These are phyloP conservation scores for Oxyria digyna DNA, from an alignment of 148 eudicot species.

Conservation along the genomic window DNA sequence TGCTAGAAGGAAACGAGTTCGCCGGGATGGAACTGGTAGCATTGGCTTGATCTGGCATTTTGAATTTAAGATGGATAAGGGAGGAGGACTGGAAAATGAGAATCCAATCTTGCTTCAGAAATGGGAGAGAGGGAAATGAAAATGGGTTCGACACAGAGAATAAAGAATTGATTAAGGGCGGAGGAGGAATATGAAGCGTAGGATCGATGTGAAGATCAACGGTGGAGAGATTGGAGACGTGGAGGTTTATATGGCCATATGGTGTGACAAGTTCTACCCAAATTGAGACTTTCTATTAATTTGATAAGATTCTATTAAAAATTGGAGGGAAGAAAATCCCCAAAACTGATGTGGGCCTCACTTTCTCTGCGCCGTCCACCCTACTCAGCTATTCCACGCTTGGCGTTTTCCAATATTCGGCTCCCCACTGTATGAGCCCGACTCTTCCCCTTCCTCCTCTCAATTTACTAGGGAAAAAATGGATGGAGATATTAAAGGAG, in stretches of 20 bases:
- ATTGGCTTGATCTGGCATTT: constrained; percentile 70
- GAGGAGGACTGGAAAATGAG: constrained; percentile 8
- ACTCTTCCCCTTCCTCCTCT: too few relatives aligned
- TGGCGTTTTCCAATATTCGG: too few relatives aligned
- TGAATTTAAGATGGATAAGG: constrained; percentile 6
- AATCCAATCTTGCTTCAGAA: neutral
- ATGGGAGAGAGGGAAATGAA: neutral
- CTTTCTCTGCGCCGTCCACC: too few relatives aligned
- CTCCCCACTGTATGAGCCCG: too few relatives aligned
- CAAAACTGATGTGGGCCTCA: too few relatives aligned
- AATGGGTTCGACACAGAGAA: neutral
- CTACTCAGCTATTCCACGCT: too few relatives aligned
- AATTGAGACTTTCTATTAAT: too few relatives aligned
- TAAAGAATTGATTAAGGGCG: constrained; percentile 4
- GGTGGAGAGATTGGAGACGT: constrained; percentile 29
- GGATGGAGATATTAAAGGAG: too few relatives aligned
- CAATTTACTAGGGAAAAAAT: too few relatives aligned
- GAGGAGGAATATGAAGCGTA: constrained; percentile 21
- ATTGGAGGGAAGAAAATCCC: too few relatives aligned
- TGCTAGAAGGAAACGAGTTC: constrained; percentile 76
- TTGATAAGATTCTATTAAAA: too few relatives aligned
- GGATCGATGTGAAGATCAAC: constrained; percentile 29
- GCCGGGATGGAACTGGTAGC: constrained; percentile 62
- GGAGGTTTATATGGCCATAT: constrained; percentile 52
- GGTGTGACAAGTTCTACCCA: too few relatives aligned